Evolutionary conservation across 78 protist species (phyloP).

Genomic region (Dictyostelium intermedium): DNA sequence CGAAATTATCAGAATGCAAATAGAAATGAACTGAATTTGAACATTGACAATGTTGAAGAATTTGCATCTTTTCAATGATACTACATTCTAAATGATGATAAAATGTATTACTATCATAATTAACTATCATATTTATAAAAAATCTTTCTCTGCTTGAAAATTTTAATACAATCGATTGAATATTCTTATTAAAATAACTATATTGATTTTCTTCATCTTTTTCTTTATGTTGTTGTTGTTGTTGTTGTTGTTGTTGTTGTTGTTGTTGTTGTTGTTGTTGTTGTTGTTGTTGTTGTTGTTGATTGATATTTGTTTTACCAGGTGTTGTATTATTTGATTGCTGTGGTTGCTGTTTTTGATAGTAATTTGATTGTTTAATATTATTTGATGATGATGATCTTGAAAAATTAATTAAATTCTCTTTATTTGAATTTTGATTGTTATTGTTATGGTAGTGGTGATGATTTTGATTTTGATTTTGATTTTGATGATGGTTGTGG

Average conservation of each 20-base stretch:
- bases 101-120: conserved; percentile 7
- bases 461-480: not conserved
- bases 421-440: not conserved
- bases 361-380: not conserved
- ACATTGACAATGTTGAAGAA: conserved; percentile 50
- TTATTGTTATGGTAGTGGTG: not conserved
- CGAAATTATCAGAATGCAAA: conserved; percentile 30
- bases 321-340: not conserved
- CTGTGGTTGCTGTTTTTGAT: not conserved
- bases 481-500: not conserved
- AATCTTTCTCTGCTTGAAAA: conserved; percentile 27
- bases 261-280: not conserved
- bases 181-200: not conserved
- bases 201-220: not conserved
- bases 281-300: not conserved
- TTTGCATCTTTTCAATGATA: conserved; percentile 9
- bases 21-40: conserved; percentile 35
- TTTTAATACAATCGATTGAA: not conserved
- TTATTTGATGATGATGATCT: not conserved
- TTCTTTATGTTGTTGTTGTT: not conserved
- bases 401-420: not conserved
- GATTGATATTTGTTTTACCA: too few species aligned
- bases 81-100: conserved; percentile 40
- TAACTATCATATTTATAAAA: conserved; percentile 22
- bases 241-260: not conserved